Conservation (phyloP, 352 stramenopile genomes). For the Globisporangium recalcitrans region DNA sequence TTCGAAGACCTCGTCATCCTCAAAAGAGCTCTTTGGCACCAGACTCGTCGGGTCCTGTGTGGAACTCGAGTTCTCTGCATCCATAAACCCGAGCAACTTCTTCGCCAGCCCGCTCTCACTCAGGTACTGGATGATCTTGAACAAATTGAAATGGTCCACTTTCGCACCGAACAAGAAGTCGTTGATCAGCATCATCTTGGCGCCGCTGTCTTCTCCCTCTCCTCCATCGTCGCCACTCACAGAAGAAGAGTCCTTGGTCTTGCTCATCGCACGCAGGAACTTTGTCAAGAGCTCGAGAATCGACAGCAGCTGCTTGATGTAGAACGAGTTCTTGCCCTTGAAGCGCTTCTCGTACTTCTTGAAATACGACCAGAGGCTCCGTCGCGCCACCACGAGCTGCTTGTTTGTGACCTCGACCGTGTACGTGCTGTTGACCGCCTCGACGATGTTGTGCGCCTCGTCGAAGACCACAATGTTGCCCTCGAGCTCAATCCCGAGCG, state of each 20-base stretch:
- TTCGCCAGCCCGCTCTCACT: constrained; percentile 73
- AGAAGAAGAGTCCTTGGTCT: constrained; percentile 14
- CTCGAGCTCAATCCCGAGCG: constrained; percentile 82
- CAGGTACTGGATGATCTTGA: constrained; percentile 85
- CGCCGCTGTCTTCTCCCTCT: constrained; percentile 21
- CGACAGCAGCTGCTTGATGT: constrained; percentile 86
- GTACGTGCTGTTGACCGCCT: constrained; percentile 92
- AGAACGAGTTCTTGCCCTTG: constrained; percentile 83
- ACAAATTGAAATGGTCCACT: constrained; percentile 88
- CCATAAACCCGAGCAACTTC: constrained; percentile 79
- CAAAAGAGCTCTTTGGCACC: neutral
- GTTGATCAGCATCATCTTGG: constrained; percentile 78
- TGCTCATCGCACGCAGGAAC: constrained; percentile 59
- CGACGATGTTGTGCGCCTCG: constrained; percentile 98
- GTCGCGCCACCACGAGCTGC: constrained; percentile 59
- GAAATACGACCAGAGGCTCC: constrained; percentile 83
- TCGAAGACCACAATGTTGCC: constrained; percentile 96
- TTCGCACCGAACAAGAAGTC: constrained; percentile 80
- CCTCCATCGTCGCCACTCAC: neutral
- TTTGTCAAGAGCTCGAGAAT: constrained; percentile 74
- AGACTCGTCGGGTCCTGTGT: neutral
- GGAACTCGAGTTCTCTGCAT: constrained; percentile 24
- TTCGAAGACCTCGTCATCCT: constrained; percentile 42
- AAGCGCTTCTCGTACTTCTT: constrained; percentile 86
- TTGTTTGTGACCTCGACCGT: constrained; percentile 74